Conservation (phyloP, 768 basidiomycete genomes). For the Auriculariales sp. region DNA sequence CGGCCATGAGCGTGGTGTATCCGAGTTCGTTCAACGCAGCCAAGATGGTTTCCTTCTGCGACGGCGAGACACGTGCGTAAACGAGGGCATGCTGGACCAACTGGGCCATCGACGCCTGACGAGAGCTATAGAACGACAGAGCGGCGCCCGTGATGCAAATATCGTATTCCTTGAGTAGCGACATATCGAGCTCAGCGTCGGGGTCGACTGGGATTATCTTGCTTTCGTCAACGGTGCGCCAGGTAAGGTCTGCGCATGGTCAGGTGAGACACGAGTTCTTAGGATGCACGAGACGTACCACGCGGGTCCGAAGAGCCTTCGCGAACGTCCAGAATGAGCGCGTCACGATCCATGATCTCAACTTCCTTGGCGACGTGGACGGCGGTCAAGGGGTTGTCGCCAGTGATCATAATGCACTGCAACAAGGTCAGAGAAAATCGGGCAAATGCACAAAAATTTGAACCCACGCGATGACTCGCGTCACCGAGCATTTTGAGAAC, state of each 20-base stretch:
- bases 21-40: slow-evolving; percentile 80
- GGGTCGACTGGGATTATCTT: slow-evolving; percentile 82
- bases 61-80: slow-evolving; percentile 92
- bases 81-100: slow-evolving; percentile 96
- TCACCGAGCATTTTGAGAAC: slow-evolving; percentile 89
- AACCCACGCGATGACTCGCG: slow-evolving; percentile 87
- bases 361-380: slow-evolving; percentile 92
- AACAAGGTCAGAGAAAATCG: no score
- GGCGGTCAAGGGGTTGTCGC: slow-evolving; percentile 95
- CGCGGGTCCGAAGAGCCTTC: slow-evolving; percentile 60
- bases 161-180: slow-evolving; percentile 77
- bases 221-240: slow-evolving; percentile 87
- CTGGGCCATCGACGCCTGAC: slow-evolving; percentile 48
- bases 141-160: slow-evolving; percentile 95
- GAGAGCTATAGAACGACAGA: slow-evolving; percentile 69
- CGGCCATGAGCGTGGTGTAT: slow-evolving; percentile 92
- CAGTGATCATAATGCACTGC: slow-evolving; percentile 98
- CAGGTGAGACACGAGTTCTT: neutral
- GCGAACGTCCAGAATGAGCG: slow-evolving; percentile 77
- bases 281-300: slow-evolving; percentile 28
- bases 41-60: slow-evolving; percentile 91
- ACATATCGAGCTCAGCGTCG: slow-evolving; percentile 52
- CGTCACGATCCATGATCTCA: slow-evolving; percentile 92
- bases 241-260: slow-evolving; percentile 52
- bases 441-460: no score